Evolutionary conservation across 2,329 filamentous ascomycete species (phyloP).

Genomic region (Botrytis byssoidea): DNA sequence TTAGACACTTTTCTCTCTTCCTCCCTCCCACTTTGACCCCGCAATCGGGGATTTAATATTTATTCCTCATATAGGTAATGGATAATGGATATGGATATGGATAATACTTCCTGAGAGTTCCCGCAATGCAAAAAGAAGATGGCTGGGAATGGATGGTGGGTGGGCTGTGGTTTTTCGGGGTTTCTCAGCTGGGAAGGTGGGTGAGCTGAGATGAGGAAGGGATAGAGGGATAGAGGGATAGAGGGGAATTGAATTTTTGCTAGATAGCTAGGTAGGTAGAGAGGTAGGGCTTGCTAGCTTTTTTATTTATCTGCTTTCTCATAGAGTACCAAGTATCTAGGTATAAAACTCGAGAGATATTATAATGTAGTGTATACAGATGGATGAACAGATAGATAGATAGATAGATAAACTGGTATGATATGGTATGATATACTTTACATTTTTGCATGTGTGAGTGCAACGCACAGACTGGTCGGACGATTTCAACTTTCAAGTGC

Average conservation of each 20-base stretch:
- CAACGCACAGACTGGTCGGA: background rate
- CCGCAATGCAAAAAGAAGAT: background rate
- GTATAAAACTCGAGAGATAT: background rate
- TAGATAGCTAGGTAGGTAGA: too few species aligned
- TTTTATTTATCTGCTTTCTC: background rate
- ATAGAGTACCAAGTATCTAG: too few species aligned
- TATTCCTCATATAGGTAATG: too few species aligned
- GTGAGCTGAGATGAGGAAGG: too few species aligned
- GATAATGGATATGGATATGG: background rate
- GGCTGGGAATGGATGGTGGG: slow-evolving; percentile 14
- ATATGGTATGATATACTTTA: background rate
- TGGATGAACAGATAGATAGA: background rate
- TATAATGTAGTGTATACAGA: too few species aligned
- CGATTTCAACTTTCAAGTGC: background rate
- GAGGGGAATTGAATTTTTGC: background rate
- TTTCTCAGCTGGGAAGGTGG: slow-evolving; percentile 9
- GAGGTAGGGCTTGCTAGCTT: background rate
- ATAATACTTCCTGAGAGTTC: background rate
- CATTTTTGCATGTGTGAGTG: too few species aligned
- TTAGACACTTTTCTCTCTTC: too few species aligned
- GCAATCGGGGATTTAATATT: background rate
- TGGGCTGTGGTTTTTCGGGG: background rate
- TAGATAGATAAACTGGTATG: background rate
- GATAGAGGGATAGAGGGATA: too few species aligned
- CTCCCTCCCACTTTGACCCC: background rate